Evolutionary conservation across 202 grass and related monocot genomes (phyloP), one percentile per base, ranked within the genome.

Genomic region (Elaeis oleifera): DNA sequence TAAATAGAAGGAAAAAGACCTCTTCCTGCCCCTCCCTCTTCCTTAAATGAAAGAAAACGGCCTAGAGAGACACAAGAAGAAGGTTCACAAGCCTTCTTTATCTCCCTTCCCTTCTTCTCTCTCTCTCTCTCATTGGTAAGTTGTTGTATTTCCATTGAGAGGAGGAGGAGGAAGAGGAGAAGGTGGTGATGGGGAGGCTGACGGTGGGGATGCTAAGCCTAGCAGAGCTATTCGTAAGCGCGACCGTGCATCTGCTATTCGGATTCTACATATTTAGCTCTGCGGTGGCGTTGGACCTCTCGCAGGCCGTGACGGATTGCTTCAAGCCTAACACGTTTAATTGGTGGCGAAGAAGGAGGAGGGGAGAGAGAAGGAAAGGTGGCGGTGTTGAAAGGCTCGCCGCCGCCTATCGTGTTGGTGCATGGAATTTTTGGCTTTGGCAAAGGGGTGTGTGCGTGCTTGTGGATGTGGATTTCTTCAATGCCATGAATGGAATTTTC

Each of bases 361-460:
- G 23, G 70, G 59, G 64, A 59, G 59, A 15, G 19, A 36, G 68
- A 54, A 24, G 73, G 56, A 64, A 74, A 71, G 63, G 24, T 56
- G 60, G 78, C 78, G 61, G 65, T 82, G 54, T 79, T 99, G 59
- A 67, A 84, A 51, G 80, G 75, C 16, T 86, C 82, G 61, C 85
- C 80, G 51, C 94, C 94, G 13, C 94, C 94, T 18, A 89, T 99
- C 71, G 88, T 99, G 53, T 74, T 99, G 63, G 94, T 99, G 53
- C 94, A 99, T 75, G 94, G 94, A 50, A 99, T 99, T 70, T 99
- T 99, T 66, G 94, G 94, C n/a, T 99, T 99, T 64, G 88, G 88
- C 48, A 89, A 99, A 56, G 94, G 94, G 88, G 94, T 99, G 79
- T 18, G 81, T 32, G 18, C 16, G 19, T 23, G 18, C 9, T 39